Percentiles rank a stretch among this genome's conserved stretches.
Evolutionary conservation across 2,329 filamentous ascomycete species (phyloP).

Genomic region (Alternaria viburni): DNA sequence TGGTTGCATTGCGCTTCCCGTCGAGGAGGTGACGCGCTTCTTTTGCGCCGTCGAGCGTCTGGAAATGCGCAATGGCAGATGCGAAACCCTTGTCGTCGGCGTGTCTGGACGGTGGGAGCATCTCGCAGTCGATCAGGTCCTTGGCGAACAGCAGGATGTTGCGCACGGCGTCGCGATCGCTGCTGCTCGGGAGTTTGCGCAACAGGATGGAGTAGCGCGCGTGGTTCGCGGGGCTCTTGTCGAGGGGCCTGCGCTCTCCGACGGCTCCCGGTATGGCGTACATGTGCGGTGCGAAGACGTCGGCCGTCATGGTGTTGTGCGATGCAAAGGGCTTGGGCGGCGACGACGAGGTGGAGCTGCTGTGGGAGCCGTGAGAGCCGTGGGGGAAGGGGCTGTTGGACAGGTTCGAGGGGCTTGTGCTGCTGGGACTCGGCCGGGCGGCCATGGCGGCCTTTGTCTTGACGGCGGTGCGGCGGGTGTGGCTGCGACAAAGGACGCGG

Average conservation of each 20-base stretch:
- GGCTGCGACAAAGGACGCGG: slow-evolving; percentile 41
- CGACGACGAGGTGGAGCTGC: slow-evolving; percentile 50
- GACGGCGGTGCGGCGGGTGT: slow-evolving; percentile 33
- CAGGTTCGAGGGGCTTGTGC: slow-evolving; percentile 49
- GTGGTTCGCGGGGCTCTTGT: slow-evolving; percentile 40
- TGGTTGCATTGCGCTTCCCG: slow-evolving; percentile 67
- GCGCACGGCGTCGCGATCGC: slow-evolving; percentile 63
- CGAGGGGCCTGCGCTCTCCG: slow-evolving; percentile 49
- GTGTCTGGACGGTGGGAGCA: slow-evolving; percentile 59
- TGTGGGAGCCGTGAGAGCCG: slow-evolving; percentile 49
- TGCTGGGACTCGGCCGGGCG: slow-evolving; percentile 51
- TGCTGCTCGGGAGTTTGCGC: slow-evolving; percentile 65
- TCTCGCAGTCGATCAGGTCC: slow-evolving; percentile 65
- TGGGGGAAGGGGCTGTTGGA: slow-evolving; percentile 49
- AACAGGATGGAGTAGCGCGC: slow-evolving; percentile 56
- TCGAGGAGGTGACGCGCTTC: slow-evolving; percentile 66
- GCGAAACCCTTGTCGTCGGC: slow-evolving; percentile 63
- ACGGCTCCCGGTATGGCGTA: slow-evolving; percentile 50
- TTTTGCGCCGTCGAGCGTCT: slow-evolving; percentile 62
- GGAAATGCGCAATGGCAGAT: slow-evolving; percentile 66
- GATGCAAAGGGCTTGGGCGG: slow-evolving; percentile 44
- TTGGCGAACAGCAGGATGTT: slow-evolving; percentile 71
- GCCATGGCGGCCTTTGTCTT: slow-evolving; percentile 48
- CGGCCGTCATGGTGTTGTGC: slow-evolving; percentile 48
- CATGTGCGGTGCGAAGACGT: slow-evolving; percentile 50